Percentiles rank a stretch among this genome's conserved stretches.
These are phyloP conservation scores for Hansenula lynferdii DNA, from an alignment of 1,139 yeast genomes.

Conservation along the genomic window DNA sequence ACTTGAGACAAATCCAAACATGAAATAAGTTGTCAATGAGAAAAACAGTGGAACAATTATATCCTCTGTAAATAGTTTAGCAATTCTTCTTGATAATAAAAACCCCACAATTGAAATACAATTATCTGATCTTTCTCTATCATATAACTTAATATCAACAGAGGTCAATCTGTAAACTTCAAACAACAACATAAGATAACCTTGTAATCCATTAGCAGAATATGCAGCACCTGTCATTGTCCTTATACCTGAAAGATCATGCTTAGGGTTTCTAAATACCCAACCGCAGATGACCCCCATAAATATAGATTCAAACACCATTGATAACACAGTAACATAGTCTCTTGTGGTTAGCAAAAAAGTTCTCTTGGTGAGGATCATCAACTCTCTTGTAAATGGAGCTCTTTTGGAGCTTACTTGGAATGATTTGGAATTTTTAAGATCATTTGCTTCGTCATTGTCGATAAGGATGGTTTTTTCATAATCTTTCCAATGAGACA, in stretches of 20 bases:
- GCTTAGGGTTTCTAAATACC: conserved; percentile 65
- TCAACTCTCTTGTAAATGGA: conserved; percentile 46
- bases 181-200: conserved; percentile 63
- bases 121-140: conserved; percentile 69
- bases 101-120: conserved; percentile 64
- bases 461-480: conserved; percentile 8
- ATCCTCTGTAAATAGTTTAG: conserved; percentile 58
- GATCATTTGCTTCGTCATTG: too few relatives aligned
- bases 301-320: conserved; percentile 13
- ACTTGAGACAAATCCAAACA: conserved; percentile 60
- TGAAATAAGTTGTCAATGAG: conserved; percentile 62
- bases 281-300: conserved; percentile 69
- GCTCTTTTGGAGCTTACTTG: conserved; percentile 23
- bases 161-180: conserved; percentile 73
- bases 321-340: conserved; percentile 18
- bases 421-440: too few relatives aligned
- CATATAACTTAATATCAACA: conserved; percentile 63
- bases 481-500: conserved; percentile 42
- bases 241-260: conserved; percentile 60
- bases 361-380: conserved; percentile 52
- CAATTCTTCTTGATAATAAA: conserved; percentile 20
- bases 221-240: conserved; percentile 61
- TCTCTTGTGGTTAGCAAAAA: conserved; percentile 56
- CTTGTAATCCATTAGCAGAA: conserved; percentile 59
- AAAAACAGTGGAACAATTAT: conserved; percentile 56